Base-by-base conservation (phyloP, 1,139 yeast genomes). In the Kluyveromyces marxianus region DNA sequence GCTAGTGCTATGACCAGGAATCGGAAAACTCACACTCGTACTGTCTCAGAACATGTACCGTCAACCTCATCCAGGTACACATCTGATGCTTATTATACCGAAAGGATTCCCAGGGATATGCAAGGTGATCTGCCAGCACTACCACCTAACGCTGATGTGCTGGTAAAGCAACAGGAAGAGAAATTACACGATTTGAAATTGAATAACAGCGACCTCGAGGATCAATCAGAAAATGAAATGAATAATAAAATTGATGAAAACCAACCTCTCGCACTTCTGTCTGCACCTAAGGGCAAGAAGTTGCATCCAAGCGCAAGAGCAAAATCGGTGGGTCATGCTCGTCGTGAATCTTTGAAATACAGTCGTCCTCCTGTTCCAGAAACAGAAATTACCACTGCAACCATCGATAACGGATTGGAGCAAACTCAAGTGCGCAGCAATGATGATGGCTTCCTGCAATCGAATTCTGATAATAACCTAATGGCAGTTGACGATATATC, bases 251-350 rank as follows among this genome's bases (percentile, higher is more conserved):
- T 44, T 30, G 57, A 52, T 40, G 57, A 52, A 37, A 54, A 53
- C 37, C 53, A 51, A 41, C 58, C 62, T n/a, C 43, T 60, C 14
- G 58, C 58, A 27, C 54, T 54, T 36, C 46, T 57, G 34, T 42
- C 46, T 25, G 46, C 55, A 5, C 50, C 60, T 3, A 65, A 66
- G 35, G 59, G 61, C 25, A 65, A 67, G 40, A 72, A 69, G 50
- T 69, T 75, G 56, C 96, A 87, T 64, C 95, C 95, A 30, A 81
- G 89, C 21, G 96, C 95, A 0, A 76, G 96, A 57, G 95, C 96
- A 3, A 87, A 86, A 60, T 84, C 95, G 21, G 81, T 87, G 49
- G 95, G 96, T 24, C 94, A 86, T 62, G 76, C 77, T 33, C 76
- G 88, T 55, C 81, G 80, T 57, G 83, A 80, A 48, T 74, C 83